phyloP scores from a whole-genome alignment of 192 early-diverging fungal genomes.

The Hyaloraphidium curvatum region DNA sequence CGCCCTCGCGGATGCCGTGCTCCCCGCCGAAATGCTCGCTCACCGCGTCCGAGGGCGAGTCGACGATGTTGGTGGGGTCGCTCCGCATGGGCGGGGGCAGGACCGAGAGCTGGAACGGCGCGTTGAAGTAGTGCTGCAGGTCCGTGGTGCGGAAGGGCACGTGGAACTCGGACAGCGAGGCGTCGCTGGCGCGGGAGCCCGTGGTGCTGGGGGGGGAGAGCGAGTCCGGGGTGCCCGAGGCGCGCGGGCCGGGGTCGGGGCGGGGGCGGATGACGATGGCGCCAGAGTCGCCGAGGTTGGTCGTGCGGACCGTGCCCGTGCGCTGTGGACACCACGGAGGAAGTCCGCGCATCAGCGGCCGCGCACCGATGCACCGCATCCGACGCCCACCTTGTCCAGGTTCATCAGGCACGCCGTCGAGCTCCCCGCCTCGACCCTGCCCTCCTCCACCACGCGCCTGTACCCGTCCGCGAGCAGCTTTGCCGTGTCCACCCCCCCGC shows the following conservation, averaged over 20 bases:
- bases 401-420: constrained; percentile 7
- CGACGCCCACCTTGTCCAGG: constrained; percentile 4
- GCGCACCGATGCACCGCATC: too few relatives aligned
- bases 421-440: constrained; percentile 4
- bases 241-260: background rate
- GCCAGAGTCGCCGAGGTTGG: constrained; percentile 8
- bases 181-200: too few relatives aligned
- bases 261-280: constrained; percentile 1
- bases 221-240: background rate
- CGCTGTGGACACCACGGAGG: too few relatives aligned
- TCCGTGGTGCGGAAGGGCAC: constrained; percentile 6
- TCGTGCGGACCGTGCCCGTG: constrained; percentile 3
- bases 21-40: background rate
- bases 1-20: constrained; percentile 4
- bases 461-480: constrained; percentile 3
- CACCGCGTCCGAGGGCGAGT: constrained; percentile 4
- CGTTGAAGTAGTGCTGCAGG: constrained; percentile 10
- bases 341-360: too few relatives aligned
- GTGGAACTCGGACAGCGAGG: too few relatives aligned
- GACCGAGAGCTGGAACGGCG: constrained; percentile 7
- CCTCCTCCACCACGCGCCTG: constrained; percentile 2
- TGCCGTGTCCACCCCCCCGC: background rate
- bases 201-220: background rate
- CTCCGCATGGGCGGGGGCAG: background rate
- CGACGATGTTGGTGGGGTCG: constrained; percentile 4